phyloP scores from a whole-genome alignment of 2,329 filamentous ascomycete genomes.

The Delphinella strobiligena region DNA sequence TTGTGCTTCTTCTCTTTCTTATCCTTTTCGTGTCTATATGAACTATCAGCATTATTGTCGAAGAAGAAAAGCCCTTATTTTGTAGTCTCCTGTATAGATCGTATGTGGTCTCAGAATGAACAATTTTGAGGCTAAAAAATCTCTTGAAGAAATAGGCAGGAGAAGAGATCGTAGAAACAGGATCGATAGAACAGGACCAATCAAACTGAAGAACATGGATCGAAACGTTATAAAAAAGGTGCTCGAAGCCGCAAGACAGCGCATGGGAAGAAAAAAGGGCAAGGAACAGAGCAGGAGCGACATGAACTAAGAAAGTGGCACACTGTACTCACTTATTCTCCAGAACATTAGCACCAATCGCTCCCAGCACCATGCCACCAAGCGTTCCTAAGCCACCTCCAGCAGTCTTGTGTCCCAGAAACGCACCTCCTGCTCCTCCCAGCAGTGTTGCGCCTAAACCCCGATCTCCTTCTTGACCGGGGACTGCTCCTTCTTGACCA shows the following conservation, averaged over 20 bases:
- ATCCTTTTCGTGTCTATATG: background rate
- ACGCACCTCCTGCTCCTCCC: conserved; percentile 43
- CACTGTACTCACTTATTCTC: conserved; percentile 26
- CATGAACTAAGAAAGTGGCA: background rate
- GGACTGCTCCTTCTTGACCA: no score
- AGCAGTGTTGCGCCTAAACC: conserved; percentile 43
- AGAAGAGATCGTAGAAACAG: background rate
- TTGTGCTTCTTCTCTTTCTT: background rate
- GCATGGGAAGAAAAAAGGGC: background rate
- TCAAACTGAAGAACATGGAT: background rate
- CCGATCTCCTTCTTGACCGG: conserved; percentile 36
- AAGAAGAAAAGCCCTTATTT: no score
- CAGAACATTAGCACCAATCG: conserved; percentile 43
- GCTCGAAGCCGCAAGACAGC: background rate
- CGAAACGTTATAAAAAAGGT: background rate
- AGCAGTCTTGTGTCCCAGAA: conserved; percentile 42
- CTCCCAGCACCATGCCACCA: conserved; percentile 40
- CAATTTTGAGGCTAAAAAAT: background rate
- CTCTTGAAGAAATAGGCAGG: background rate
- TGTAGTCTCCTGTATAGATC: no score
- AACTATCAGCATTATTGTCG: background rate
- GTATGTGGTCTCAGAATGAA: background rate
- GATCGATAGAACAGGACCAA: background rate
- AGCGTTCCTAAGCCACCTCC: conserved; percentile 41
- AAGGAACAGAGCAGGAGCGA: background rate